A percentile compares a stretch with the other conserved stretches of the same genome.
These are phyloP conservation scores for Penicillium macrosclerotiorum DNA, from an alignment of 495 filamentous ascomycete species.

Conservation along the genomic window DNA sequence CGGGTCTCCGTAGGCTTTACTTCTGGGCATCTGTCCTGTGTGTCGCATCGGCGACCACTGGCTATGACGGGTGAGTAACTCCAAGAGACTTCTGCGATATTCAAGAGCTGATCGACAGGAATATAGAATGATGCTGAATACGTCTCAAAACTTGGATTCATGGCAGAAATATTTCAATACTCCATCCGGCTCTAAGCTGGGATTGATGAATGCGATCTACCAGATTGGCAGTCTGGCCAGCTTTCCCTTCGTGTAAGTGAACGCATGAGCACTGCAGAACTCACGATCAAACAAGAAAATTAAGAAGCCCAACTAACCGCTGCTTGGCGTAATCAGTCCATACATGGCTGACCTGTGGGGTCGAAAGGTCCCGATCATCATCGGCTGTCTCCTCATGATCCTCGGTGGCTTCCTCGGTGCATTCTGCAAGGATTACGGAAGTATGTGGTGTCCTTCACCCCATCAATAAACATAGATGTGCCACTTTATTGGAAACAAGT, in stretches of 20 bases:
- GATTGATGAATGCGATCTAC: constrained; percentile 63
- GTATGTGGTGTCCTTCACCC: too few relatives aligned
- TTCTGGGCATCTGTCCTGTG: constrained; percentile 53
- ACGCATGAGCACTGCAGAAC: background rate
- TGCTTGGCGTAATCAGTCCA: constrained; percentile 25
- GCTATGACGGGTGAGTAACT: constrained; percentile 54
- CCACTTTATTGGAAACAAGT: too few relatives aligned
- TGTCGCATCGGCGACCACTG: constrained; percentile 62
- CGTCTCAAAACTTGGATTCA: constrained; percentile 19
- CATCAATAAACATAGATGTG: too few relatives aligned
- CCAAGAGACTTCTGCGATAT: background rate
- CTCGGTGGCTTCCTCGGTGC: constrained; percentile 54
- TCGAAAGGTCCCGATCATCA: constrained; percentile 55
- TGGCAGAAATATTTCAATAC: constrained; percentile 31
- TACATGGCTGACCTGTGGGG: constrained; percentile 58
- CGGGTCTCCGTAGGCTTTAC: constrained; percentile 60
- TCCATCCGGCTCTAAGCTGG: constrained; percentile 51
- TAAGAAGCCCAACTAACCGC: background rate
- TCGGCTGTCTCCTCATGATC: constrained; percentile 63
- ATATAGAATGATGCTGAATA: constrained; percentile 31
- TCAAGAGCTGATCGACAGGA: background rate
- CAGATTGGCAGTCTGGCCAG: constrained; percentile 61
- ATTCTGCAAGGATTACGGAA: constrained; percentile 43
- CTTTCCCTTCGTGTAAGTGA: constrained; percentile 58
- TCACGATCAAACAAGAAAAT: background rate